Evolutionary conservation across 2,329 filamentous ascomycete genomes (phyloP).

Genomic region (Nemania bipapillata): DNA sequence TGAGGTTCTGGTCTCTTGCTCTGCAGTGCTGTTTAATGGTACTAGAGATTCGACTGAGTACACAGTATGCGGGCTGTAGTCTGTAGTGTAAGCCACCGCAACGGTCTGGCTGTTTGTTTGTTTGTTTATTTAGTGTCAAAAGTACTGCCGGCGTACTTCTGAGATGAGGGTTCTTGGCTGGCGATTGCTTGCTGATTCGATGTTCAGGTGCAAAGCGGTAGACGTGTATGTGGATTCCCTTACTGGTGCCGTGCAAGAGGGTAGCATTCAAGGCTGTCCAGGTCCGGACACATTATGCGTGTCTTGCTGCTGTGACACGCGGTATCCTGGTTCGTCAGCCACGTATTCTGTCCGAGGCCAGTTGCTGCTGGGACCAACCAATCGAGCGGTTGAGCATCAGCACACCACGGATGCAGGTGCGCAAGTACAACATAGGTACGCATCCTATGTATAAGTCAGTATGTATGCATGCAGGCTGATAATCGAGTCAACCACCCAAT

Average conservation of each 20-base stretch:
- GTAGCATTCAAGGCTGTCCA: background rate
- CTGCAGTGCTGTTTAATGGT: background rate
- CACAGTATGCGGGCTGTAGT: background rate
- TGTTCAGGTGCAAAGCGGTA: background rate
- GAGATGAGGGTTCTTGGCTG: background rate
- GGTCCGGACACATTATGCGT: conserved; percentile 1
- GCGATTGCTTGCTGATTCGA: background rate
- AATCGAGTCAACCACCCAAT: conserved; percentile 1
- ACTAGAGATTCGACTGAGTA: background rate
- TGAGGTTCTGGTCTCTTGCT: background rate
- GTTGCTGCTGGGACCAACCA: background rate
- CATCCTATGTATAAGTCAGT: background rate
- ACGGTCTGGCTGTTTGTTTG: no score
- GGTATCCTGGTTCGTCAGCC: conserved; percentile 15
- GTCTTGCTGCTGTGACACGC: conserved; percentile 6
- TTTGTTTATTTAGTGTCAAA: background rate
- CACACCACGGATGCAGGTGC: background rate
- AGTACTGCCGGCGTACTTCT: background rate
- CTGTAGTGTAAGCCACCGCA: background rate
- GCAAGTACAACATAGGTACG: background rate
- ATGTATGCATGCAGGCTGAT: conserved; percentile 17
- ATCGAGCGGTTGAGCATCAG: background rate
- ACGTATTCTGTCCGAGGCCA: conserved; percentile 13
- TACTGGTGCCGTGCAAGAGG: background rate
- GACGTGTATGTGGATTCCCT: background rate